Percentiles rank a stretch among this genome's conserved stretches.
Conservation (phyloP, 1,284 basidiomycete species). For the Athelia sp. region DNA sequence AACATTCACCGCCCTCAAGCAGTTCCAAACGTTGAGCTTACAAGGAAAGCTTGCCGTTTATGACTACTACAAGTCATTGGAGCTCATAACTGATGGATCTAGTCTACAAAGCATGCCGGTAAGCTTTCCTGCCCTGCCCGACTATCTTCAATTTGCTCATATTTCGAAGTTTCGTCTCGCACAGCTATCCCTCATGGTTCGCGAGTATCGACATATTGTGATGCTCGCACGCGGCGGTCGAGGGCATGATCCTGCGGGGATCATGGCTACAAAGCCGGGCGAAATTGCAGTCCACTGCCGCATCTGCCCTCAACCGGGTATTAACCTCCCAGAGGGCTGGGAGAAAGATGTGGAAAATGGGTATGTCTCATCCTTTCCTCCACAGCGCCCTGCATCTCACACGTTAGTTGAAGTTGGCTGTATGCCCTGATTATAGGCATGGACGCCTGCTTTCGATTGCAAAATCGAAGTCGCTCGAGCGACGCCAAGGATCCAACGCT, state of each 20-base stretch:
- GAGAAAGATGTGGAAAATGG: conserved; percentile 4
- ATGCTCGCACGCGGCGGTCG: conserved; percentile 8
- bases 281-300: conserved; percentile 18
- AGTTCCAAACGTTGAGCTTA: neutral
- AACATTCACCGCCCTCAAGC: neutral
- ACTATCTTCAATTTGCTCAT: neutral
- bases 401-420: conserved; percentile 8
- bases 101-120: neutral
- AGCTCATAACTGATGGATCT: neutral
- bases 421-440: conserved; percentile 8
- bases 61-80: neutral
- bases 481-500: conserved; percentile 11
- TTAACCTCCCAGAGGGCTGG: conserved; percentile 18
- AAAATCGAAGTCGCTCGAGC: conserved; percentile 7
- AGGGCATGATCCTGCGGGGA: conserved; percentile 10
- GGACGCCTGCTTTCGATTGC: conserved; percentile 19
- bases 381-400: neutral
- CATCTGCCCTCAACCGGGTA: conserved; percentile 17
- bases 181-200: conserved; percentile 10
- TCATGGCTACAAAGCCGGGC: conserved; percentile 8
- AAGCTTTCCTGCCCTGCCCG: neutral
- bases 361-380: neutral
- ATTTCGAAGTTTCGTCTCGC: conserved; percentile 8
- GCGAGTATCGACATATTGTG: conserved; percentile 14
- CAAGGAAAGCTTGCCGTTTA: neutral